Conservation (phyloP, 176 grass and related monocot species). For the Triticum turgidum region DNA sequence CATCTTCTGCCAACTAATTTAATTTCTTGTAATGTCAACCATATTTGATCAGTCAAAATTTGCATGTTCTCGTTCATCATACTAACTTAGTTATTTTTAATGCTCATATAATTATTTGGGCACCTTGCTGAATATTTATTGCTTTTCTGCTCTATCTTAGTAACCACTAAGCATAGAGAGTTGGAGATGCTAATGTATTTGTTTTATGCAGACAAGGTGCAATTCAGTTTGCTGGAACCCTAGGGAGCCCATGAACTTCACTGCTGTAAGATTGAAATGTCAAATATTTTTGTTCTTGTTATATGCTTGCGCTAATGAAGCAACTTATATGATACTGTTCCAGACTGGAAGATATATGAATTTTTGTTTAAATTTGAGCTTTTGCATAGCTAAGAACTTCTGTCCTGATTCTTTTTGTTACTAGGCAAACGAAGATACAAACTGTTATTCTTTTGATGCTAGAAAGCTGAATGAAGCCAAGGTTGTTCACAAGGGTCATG, state of each 20-base stretch:
- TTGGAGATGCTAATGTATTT: conserved; percentile 20
- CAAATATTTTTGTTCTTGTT: neutral
- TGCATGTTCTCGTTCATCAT: conserved; percentile 1
- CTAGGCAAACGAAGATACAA: conserved; percentile 98
- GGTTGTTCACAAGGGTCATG: conserved; percentile 94
- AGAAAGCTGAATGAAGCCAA: conserved; percentile 91
- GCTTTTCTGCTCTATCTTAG: neutral
- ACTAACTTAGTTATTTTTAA: neutral
- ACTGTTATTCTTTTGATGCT: conserved; percentile 91
- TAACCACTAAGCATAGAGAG: neutral
- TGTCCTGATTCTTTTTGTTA: conserved; percentile 27
- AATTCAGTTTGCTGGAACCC: conserved; percentile 96
- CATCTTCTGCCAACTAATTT: neutral
- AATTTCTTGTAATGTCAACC: neutral
- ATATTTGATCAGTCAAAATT: neutral
- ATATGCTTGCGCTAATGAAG: neutral
- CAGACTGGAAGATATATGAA: neutral
- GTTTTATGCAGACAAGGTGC: conserved; percentile 83
- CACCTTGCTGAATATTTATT: neutral
- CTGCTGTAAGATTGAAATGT: conserved; percentile 66
- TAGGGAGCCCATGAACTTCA: conserved; percentile 97
- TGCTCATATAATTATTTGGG: neutral
- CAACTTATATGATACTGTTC: conserved; percentile 9
- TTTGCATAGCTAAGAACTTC: conserved; percentile 22
- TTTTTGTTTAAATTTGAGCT: neutral